Percentiles rank a stretch among this genome's conserved stretches.
Evolutionary conservation across 2,329 filamentous ascomycete species (phyloP).

Genomic region (Arthroderma uncinatum): DNA sequence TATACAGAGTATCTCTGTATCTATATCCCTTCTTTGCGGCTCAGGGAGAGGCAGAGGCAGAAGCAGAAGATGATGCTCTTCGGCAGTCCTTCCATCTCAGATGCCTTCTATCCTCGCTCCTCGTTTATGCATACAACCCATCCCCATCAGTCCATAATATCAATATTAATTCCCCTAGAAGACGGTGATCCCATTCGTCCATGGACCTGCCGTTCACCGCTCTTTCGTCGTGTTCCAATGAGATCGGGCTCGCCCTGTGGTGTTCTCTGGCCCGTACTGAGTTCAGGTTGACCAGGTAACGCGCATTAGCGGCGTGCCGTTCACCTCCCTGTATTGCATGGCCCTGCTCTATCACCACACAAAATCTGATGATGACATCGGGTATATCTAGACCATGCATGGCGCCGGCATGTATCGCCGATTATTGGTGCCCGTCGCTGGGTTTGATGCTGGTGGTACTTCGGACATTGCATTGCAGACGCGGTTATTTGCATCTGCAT

Average conservation of each 20-base stretch:
- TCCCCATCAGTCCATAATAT: no score
- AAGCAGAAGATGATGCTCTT: background rate
- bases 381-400: background rate
- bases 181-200: constrained; percentile 4
- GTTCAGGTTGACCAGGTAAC: background rate
- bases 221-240: constrained; percentile 7
- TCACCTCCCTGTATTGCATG: no score
- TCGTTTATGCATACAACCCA: no score
- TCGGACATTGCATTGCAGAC: background rate
- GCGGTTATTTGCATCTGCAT: background rate
- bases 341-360: background rate
- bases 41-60: background rate
- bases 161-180: background rate
- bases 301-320: background rate
- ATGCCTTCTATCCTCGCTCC: no score
- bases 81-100: no score
- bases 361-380: no score
- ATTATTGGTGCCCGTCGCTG: background rate
- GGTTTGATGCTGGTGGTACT: background rate
- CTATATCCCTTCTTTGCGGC: constrained; percentile 1
- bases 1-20: background rate
- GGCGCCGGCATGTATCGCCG: background rate
- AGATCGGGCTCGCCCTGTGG: background rate
- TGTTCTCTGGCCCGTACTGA: background rate
- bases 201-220: constrained; percentile 5